Conservation (phyloP, 768 basidiomycete species). For the Lyophyllum decastes region DNA sequence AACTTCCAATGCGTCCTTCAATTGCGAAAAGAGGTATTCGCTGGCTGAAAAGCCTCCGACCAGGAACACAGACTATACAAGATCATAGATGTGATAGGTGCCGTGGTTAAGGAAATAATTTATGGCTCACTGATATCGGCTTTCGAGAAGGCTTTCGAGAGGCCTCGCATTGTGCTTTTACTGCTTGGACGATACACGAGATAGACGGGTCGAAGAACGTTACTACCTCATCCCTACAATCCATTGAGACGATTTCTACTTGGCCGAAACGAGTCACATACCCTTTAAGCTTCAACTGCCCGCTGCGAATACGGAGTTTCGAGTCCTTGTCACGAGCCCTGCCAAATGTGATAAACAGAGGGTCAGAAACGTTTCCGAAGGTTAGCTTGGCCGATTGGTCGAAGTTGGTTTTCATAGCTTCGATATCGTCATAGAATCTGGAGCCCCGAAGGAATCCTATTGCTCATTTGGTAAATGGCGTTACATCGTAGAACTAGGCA, state of each 20-base stretch:
- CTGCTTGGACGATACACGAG: constrained; percentile 15
- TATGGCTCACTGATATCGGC: constrained; percentile 18
- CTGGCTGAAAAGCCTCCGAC: constrained; percentile 64
- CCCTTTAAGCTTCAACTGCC: constrained; percentile 38
- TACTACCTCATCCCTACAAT: constrained; percentile 16
- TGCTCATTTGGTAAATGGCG: not conserved
- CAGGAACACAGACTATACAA: constrained; percentile 41
- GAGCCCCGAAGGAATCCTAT: constrained; percentile 37
- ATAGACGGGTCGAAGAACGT: constrained; percentile 23
- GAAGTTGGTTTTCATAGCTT: constrained; percentile 36
- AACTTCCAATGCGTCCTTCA: constrained; percentile 41
- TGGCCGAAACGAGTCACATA: constrained; percentile 4
- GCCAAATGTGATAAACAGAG: constrained; percentile 43
- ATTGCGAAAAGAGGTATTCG: constrained; percentile 50
- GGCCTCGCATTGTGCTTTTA: constrained; percentile 3
- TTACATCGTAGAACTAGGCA: not conserved
- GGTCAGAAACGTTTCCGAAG: constrained; percentile 37
- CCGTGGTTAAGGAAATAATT: not conserved
- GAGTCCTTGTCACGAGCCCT: constrained; percentile 37
- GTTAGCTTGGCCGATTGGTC: constrained; percentile 42
- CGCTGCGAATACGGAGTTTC: constrained; percentile 34
- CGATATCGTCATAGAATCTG: constrained; percentile 35
- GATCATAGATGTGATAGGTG: not conserved
- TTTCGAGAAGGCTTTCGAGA: constrained; percentile 7
- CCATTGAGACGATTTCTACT: not conserved